Evolutionary conservation across 768 basidiomycete species (phyloP).

Genomic region (Calocybe indica): DNA sequence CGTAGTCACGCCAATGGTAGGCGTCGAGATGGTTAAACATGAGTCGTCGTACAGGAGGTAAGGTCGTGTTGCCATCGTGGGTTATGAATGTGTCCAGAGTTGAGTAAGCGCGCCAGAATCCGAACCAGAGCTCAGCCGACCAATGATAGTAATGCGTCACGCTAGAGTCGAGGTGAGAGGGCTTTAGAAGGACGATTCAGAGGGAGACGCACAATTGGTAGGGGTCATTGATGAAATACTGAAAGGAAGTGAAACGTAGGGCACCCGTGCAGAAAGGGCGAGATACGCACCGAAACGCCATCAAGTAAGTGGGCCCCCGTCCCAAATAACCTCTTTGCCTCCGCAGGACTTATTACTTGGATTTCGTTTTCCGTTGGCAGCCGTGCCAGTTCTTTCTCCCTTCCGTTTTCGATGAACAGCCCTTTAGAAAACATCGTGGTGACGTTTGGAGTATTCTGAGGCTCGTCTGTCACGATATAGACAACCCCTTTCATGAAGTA

Average conservation of each 20-base stretch:
- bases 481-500: conserved; percentile 79
- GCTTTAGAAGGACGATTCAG: neutral
- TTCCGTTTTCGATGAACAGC: conserved; percentile 49
- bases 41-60: conserved; percentile 71
- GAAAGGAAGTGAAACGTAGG: neutral
- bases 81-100: conserved; percentile 71
- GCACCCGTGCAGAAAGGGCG: neutral
- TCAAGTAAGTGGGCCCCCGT: conserved; percentile 67
- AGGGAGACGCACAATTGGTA: conserved; percentile 67
- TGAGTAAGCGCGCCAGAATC: conserved; percentile 88
- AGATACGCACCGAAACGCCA: conserved; percentile 57
- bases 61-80: conserved; percentile 56
- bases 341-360: conserved; percentile 60
- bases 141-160: conserved; percentile 94
- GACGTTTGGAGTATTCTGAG: conserved; percentile 58
- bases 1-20: conserved; percentile 86
- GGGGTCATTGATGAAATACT: conserved; percentile 83
- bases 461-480: conserved; percentile 75
- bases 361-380: conserved; percentile 78
- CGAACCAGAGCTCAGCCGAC: conserved; percentile 88
- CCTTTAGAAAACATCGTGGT: conserved; percentile 69
- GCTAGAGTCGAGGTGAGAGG: conserved; percentile 29
- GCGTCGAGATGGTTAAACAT: conserved; percentile 72
- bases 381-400: conserved; percentile 48
- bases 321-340: conserved; percentile 69